phyloP scores from a whole-genome alignment of 2,329 filamentous ascomycete genomes.

The Beauveria medogensis region DNA sequence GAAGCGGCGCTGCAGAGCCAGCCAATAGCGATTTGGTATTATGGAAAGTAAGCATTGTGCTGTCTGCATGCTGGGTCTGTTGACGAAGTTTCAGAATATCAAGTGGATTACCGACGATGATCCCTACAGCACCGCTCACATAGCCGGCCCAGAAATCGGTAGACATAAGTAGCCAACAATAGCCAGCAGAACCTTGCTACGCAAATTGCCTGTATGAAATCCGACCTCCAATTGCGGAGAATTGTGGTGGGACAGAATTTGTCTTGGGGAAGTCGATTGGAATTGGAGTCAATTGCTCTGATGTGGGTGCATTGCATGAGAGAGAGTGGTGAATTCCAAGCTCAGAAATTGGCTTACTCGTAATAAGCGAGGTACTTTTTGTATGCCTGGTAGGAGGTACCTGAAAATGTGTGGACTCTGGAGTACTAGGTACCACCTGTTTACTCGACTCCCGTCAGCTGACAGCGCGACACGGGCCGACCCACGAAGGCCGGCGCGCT shows the following conservation, averaged over 20 bases:
- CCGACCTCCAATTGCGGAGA: background rate
- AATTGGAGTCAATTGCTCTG: background rate
- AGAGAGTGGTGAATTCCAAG: background rate
- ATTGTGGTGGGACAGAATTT: background rate
- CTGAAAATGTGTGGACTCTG: no score
- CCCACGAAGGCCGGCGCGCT: background rate
- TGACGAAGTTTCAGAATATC: slow-evolving; percentile 58
- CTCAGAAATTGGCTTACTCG: no score
- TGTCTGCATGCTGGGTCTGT: slow-evolving; percentile 46
- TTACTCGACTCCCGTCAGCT: background rate
- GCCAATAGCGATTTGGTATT: slow-evolving; percentile 36
- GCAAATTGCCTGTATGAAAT: background rate
- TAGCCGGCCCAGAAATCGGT: slow-evolving; percentile 94
- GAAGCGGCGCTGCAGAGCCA: slow-evolving; percentile 75
- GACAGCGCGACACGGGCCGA: background rate
- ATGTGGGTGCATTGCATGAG: background rate
- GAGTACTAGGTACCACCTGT: background rate
- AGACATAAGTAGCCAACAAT: slow-evolving; percentile 47
- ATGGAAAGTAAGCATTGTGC: slow-evolving; percentile 22
- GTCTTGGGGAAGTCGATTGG: background rate
- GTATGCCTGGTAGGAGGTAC: no score
- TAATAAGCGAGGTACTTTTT: no score
- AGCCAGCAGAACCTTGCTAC: background rate
- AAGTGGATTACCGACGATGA: slow-evolving; percentile 81
- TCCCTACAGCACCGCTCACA: slow-evolving; percentile 75